These are phyloP conservation scores for Sclerotinia minor DNA, from an alignment of 2,329 filamentous ascomycete genomes.

Conservation along the genomic window DNA sequence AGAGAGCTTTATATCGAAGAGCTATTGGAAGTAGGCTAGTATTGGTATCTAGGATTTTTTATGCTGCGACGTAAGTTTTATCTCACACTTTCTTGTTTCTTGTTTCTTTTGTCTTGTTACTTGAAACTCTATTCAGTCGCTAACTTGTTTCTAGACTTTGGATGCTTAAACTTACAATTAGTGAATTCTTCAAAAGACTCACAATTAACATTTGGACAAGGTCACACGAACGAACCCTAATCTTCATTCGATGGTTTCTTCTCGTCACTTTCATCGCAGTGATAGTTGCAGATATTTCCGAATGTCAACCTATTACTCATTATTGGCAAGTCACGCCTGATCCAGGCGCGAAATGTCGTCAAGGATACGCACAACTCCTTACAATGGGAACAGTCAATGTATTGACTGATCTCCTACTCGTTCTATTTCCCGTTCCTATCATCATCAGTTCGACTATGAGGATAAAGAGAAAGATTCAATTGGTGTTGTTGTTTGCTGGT, in stretches of 20 bases:
- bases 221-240: slow-evolving; percentile 70
- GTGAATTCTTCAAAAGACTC: slow-evolving; percentile 87
- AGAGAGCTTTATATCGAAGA: slow-evolving; percentile 61
- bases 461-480: slow-evolving; percentile 73
- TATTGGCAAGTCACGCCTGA: slow-evolving; percentile 86
- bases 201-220: slow-evolving; percentile 79
- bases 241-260: slow-evolving; percentile 73
- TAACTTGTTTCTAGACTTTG: slow-evolving; percentile 64
- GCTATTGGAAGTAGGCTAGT: slow-evolving; percentile 78
- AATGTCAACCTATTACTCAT: slow-evolving; percentile 74
- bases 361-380: slow-evolving; percentile 82
- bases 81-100: not conserved
- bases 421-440: slow-evolving; percentile 86
- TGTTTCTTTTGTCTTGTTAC: not conserved
- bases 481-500: slow-evolving; percentile 78
- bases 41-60: slow-evolving; percentile 78
- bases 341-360: slow-evolving; percentile 80
- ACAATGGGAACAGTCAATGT: slow-evolving; percentile 90
- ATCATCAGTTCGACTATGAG: slow-evolving; percentile 78
- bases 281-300: slow-evolving; percentile 75
- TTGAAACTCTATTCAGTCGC: not conserved
- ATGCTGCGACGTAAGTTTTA: slow-evolving; percentile 75
- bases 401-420: slow-evolving; percentile 81
- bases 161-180: slow-evolving; percentile 86
- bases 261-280: slow-evolving; percentile 77